Base-by-base conservation (phyloP, 2,329 filamentous ascomycete species). In the Nemania bipapillata region DNA sequence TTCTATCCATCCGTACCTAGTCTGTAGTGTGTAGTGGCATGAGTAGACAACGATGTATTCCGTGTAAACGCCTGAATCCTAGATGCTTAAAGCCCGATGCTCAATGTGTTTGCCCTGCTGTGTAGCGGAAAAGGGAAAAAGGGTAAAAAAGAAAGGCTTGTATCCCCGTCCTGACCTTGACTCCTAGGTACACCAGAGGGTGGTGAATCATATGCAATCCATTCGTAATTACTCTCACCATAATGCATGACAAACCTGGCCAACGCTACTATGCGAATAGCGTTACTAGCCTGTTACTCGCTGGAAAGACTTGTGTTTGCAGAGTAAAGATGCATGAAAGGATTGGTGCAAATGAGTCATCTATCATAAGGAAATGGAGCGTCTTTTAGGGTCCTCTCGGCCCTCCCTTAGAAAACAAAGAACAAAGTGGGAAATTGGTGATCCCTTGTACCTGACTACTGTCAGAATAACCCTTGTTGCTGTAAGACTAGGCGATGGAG, bases 1-100 rank as follows among this genome's bases (percentile, higher is more conserved):
- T 49, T 59, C 40, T 35, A 53, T 53, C 20, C 22, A 54, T 52
- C 17, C 20, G 8, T 50, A 15, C 45, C 37, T 61, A 35, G 49
- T 40, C 15, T 30, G 40, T 5, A 45, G 3, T 17, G 4, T 22
- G 15, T 17, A 52, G 30, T 9, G 30, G 35, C 11, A n/a, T 15
- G 40, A 45, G 17, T 45, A 30, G 42, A 45, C 24, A 22, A 61
- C 24, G 30, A 32, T 20, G 15, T 8, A 59, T 22, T 28, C 22
- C 47, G 4, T 17, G 28, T 30, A 22, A 8, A 53, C 2, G 15
- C 15, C 26, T 17, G 15, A 52, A 22, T 30, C 22, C 17, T 22
- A 49, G 9, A 50, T 37, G 6, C 12, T 15, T 11, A 15, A 28
- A 26, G 9, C 47, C 47, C 22, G 11, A n/a, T 59, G 42, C 26